Base-by-base conservation (phyloP, 129 eudicot genomes). In the Saussurea involucrata region DNA sequence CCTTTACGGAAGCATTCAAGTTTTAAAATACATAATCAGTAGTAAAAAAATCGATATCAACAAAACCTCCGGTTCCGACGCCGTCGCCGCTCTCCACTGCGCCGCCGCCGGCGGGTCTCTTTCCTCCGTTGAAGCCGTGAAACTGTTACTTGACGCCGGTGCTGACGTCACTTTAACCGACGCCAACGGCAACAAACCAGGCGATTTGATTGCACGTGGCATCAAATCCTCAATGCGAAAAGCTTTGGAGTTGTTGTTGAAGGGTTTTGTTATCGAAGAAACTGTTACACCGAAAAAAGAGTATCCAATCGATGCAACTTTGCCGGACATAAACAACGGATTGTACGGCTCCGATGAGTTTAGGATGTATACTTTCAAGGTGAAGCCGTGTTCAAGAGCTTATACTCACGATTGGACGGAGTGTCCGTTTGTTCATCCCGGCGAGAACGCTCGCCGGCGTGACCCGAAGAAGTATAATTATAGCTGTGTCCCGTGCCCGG, bases 331-430 rank as follows among this genome's bases (percentile, higher is more conserved):
- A 44, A 95, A 95, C 79, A 85, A 63, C 31, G 96, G 92, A 0
- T 27, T 89, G 18, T 95, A 95, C 66, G 89, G 97, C 0, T 80
- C 88, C 0, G 98, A 95, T 36, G 98, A 95, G 77, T 95, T 95
- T 49, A 70, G 98, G 78, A 95, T 95, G 98, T 95, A 84, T 68
- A 84, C 86, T 46, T 95, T 95, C 68, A 95, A 95, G 72, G 95
- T 95, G 72, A 91, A 89, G 90, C 97, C 97, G 4, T 95, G 98
- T 81, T 95, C 98, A 1, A 75, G 98, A 66, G 98, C 98, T 9
- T 95, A 95, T 68, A 87, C 98, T n/a, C 98, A 95, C 22, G 98
- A 95, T 57, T 95, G 98, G 98, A 95, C 98, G 0, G 98, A 95
- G 75, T 95, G 98, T 68, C 98, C 98, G 28, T 95, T 95, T 73